Base-by-base conservation (phyloP, 495 filamentous ascomycete species). In the Niebla homalea region DNA sequence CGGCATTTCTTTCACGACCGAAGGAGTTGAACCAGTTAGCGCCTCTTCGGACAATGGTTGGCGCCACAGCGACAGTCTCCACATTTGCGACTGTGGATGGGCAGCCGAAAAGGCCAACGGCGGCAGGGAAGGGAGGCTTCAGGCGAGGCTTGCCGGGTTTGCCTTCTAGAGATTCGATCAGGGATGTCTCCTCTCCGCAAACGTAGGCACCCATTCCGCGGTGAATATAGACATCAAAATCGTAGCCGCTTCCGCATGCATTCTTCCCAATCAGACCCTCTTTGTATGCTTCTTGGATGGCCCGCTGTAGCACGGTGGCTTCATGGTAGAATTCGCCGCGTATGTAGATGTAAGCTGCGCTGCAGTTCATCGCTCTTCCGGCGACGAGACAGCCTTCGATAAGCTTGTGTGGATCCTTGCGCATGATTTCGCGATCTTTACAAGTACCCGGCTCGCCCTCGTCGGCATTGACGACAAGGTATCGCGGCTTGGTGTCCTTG, bases 341-440 rank as follows among this genome's bases (percentile, higher is more conserved):
- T 63, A 98, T 97, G 67, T 98, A 98, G 64, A 98, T 98, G 71
- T 98, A 98, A 57, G 92, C 92, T 56, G 92, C 93, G 25, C 87
- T 89, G 66, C 88, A 89, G 70, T 98, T 94, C 89, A 95, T 95
- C 56, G 88, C 86, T 60, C 89, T 86, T 19, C 92, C 92, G 50
- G 94, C 93, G 38, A 98, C 88, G 52, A 98, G 71, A 69, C 92
- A 98, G 59, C 92, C 92, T 72, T 98, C 92, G 56, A 98, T 74
- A 51, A 98, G 81, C 75, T 97, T 97, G 73, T 98, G 92, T 40
- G 92, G 92, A 64, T 98, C 93, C 69, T 98, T 97, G 66, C 92
- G 87, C 90, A 98, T 98, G 61, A 98, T 98, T 69, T 97, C 93
- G 62, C 92, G 85, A 67, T 98, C 92, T 71, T 98, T 98, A 82